These are phyloP conservation scores for Cucurbita pepo DNA, from an alignment of 306 rosid species.

Conservation along the genomic window DNA sequence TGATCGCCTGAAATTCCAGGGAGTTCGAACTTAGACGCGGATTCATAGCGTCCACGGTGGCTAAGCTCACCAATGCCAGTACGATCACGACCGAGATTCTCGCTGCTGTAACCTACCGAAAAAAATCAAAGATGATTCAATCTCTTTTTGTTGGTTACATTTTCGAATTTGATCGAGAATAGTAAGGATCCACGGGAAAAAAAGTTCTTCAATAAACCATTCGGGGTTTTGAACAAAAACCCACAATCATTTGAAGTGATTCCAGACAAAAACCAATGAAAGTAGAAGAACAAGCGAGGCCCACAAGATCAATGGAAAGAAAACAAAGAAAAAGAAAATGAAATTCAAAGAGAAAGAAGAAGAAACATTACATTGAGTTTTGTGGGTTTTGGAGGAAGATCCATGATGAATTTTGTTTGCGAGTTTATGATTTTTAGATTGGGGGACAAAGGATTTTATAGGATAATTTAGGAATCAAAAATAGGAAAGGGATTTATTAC, in stretches of 20 bases:
- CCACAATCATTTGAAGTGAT: not conserved
- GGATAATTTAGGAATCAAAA: too few relatives aligned
- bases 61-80: not conserved
- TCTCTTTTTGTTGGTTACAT: not conserved
- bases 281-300: not conserved
- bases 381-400: too few relatives aligned
- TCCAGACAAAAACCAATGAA: not conserved
- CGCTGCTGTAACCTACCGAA: not conserved
- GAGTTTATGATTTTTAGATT: too few relatives aligned
- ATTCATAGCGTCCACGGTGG: not conserved
- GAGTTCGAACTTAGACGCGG: not conserved
- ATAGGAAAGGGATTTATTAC: too few relatives aligned
- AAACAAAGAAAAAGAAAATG: not conserved
- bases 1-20: constrained; percentile 19
- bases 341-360: not conserved
- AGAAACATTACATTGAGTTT: not conserved
- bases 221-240: not conserved
- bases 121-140: not conserved
- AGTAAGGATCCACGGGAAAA: too few relatives aligned
- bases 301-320: too few relatives aligned
- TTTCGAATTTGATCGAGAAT: too few relatives aligned
- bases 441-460: too few relatives aligned
- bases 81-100: not conserved
- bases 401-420: too few relatives aligned
- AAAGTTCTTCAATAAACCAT: too few relatives aligned